Percentiles rank a stretch among this genome's conserved stretches.
phyloP scores from a whole-genome alignment of 2,329 filamentous ascomycete genomes.

The Penicillium corylophilum region DNA sequence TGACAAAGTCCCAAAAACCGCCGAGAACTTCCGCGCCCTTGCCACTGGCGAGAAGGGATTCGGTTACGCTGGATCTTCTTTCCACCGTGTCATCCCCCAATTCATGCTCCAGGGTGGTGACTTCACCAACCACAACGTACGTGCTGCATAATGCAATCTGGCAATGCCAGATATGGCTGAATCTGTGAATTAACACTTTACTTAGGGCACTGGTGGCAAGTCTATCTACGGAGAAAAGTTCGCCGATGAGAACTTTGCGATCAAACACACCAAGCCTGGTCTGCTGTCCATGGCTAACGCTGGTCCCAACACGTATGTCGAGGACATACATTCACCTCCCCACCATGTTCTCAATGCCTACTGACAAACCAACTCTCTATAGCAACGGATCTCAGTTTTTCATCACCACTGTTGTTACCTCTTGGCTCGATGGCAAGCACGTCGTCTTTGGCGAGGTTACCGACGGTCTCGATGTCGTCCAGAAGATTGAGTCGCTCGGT shows the following conservation, averaged over 20 bases:
- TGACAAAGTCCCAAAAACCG: background rate
- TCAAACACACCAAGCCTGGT: constrained; percentile 69
- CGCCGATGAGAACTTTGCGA: background rate
- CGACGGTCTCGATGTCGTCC: background rate
- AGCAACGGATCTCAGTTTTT: constrained; percentile 67
- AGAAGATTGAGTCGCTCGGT: background rate
- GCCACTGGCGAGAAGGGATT: background rate
- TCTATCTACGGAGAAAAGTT: background rate
- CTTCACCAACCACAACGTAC: constrained; percentile 49
- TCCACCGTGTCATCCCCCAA: background rate
- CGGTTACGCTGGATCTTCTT: background rate
- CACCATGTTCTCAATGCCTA: too few species aligned
- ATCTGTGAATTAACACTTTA: background rate
- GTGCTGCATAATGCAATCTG: background rate
- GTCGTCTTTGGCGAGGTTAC: constrained; percentile 35
- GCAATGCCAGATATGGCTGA: background rate
- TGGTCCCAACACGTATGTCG: constrained; percentile 70
- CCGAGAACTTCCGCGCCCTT: background rate
- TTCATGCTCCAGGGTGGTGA: constrained; percentile 69
- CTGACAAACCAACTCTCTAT: background rate
- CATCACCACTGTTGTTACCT: constrained; percentile 53
- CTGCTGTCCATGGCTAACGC: constrained; percentile 90
- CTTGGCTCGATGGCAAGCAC: constrained; percentile 63
- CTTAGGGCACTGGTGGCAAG: background rate
- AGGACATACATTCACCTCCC: background rate